A percentile compares a stretch with the other conserved stretches of the same genome.
Conservation (phyloP, 768 basidiomycete species). For the Butyriboletus loyo region DNA sequence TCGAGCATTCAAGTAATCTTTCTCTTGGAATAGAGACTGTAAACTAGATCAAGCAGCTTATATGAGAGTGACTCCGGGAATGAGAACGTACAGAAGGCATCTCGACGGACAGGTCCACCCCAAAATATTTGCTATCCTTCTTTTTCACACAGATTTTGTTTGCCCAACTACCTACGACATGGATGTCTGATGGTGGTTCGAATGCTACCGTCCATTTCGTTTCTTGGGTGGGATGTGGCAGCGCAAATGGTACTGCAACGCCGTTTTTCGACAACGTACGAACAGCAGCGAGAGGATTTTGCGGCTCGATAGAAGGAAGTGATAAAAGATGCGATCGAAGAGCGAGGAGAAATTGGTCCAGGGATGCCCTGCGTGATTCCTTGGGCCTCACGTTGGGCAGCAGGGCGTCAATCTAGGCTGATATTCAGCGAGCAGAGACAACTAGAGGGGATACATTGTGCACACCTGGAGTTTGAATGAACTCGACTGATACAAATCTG, state of each 20-base stretch:
- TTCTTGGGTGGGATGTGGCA: conserved; percentile 70
- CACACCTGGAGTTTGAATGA: conserved; percentile 83
- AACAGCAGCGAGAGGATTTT: conserved; percentile 67
- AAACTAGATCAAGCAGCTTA: neutral
- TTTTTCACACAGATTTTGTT: conserved; percentile 72
- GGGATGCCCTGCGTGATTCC: conserved; percentile 47
- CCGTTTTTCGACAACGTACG: conserved; percentile 49
- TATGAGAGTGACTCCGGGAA: neutral
- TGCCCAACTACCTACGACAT: conserved; percentile 84
- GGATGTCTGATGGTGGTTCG: conserved; percentile 71
- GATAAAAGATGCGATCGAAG: conserved; percentile 65
- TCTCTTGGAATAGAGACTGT: conserved; percentile 87
- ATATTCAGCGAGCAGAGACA: conserved; percentile 8
- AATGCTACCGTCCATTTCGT: conserved; percentile 89
- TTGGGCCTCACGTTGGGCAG: conserved; percentile 72
- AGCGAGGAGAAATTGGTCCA: conserved; percentile 65
- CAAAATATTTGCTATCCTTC: conserved; percentile 61
- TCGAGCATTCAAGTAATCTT: conserved; percentile 86
- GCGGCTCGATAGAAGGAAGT: conserved; percentile 53
- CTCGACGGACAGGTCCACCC: conserved; percentile 78
- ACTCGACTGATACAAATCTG: conserved; percentile 70
- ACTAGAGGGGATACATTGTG: neutral
- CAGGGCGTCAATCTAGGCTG: conserved; percentile 68
- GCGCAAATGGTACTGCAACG: conserved; percentile 64
- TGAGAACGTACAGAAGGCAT: conserved; percentile 73